Conservation (phyloP, 202 grass and related monocot genomes). For the Schoenoplectus tabernaemontani region DNA sequence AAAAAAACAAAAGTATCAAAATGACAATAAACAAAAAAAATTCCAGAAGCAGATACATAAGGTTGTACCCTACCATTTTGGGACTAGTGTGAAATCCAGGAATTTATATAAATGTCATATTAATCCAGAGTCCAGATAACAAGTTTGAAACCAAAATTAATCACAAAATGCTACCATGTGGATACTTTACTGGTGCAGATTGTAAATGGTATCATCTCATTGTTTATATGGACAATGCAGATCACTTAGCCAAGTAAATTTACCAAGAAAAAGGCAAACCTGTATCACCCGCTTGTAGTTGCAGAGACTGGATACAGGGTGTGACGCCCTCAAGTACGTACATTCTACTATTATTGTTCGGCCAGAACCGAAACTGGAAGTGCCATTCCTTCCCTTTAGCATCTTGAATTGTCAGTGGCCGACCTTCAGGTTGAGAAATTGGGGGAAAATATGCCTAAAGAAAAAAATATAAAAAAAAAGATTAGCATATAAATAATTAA, state of each 20-base stretch:
- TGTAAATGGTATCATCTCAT: neutral
- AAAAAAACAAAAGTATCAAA: slow-evolving; percentile 14
- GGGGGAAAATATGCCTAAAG: slow-evolving; percentile 97
- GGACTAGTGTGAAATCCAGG: neutral
- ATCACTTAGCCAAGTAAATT: neutral
- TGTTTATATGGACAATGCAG: neutral
- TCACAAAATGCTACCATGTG: neutral
- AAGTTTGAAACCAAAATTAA: too few species aligned
- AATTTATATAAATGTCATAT: too few species aligned
- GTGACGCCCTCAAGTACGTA: slow-evolving; percentile 98
- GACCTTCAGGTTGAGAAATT: slow-evolving; percentile 98
- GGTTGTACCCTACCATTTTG: neutral
- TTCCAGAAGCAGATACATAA: neutral
- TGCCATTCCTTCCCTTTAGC: slow-evolving; percentile 99
- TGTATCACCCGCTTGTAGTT: slow-evolving; percentile 99
- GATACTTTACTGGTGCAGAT: neutral
- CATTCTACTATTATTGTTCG: slow-evolving; percentile 99
- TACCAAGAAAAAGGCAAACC: too few species aligned
- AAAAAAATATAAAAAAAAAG: slow-evolving; percentile 24
- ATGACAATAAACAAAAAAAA: neutral
- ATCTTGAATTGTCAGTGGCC: slow-evolving; percentile 96
- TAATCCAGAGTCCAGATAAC: too few species aligned
- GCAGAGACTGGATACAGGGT: slow-evolving; percentile 97
- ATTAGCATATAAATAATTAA: slow-evolving; percentile 9
- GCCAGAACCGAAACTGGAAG: slow-evolving; percentile 99